These are phyloP conservation scores for Sambucus nigra DNA, from an alignment of 129 eudicot species.

Conservation along the genomic window DNA sequence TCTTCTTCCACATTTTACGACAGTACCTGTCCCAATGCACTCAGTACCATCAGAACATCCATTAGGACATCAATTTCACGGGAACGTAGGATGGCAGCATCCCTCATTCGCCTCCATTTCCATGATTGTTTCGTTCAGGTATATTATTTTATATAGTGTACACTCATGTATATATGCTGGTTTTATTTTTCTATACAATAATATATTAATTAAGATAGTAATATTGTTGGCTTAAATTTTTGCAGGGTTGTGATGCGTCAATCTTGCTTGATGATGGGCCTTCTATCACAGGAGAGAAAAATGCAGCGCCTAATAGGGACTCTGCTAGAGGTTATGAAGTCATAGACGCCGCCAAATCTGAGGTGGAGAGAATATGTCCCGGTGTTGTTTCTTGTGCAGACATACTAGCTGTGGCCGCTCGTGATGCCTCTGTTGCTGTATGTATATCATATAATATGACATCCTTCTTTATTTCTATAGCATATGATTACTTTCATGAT, in stretches of 20 bases:
- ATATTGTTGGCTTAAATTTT: neutral
- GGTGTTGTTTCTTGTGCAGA: constrained; percentile 35
- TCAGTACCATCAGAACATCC: constrained; percentile 14
- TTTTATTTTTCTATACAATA: neutral
- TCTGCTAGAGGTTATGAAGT: constrained; percentile 32
- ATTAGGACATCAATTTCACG: constrained; percentile 15
- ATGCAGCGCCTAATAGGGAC: constrained; percentile 21
- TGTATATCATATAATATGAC: neutral
- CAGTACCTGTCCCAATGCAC: constrained; percentile 25
- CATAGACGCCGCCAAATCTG: constrained; percentile 34
- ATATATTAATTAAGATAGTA: neutral
- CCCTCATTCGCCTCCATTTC: constrained; percentile 33
- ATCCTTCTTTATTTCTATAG: neutral
- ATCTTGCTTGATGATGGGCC: constrained; percentile 24
- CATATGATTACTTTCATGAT: neutral
- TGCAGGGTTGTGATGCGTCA: constrained; percentile 41
- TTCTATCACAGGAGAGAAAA: constrained; percentile 24
- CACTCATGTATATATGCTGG: neutral
- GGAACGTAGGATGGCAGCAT: constrained; percentile 27
- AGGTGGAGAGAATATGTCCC: constrained; percentile 32
- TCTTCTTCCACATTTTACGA: constrained; percentile 22
- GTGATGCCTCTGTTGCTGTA: constrained; percentile 22
- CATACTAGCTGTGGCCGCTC: constrained; percentile 21
- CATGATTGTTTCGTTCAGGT: constrained; percentile 48
- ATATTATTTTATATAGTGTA: neutral